Evolutionary conservation across 495 filamentous ascomycete genomes (phyloP).

Genomic region (Lepidopterella palustris): DNA sequence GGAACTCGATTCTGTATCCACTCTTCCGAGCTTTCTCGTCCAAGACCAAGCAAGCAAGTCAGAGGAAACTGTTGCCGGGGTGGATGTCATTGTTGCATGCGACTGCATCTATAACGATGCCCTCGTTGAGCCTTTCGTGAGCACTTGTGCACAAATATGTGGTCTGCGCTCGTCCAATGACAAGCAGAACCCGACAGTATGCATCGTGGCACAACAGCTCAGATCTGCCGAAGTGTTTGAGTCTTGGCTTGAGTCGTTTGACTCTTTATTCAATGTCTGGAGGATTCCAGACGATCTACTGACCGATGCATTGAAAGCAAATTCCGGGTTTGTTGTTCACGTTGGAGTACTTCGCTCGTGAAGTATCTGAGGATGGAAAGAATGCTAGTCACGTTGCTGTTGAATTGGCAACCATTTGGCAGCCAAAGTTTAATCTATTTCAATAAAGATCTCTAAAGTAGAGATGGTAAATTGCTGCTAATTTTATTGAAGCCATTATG

Average conservation of each 20-base stretch:
- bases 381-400: not conserved
- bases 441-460: too few relatives aligned
- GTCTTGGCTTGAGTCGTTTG: slow-evolving; percentile 65
- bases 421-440: too few relatives aligned
- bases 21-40: slow-evolving; percentile 21
- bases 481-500: too few relatives aligned
- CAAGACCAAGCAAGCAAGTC: not conserved
- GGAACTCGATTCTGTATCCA: slow-evolving; percentile 48
- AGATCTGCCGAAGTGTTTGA: slow-evolving; percentile 80
- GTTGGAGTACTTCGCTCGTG: slow-evolving; percentile 48
- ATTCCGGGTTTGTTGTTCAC: slow-evolving; percentile 62
- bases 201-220: slow-evolving; percentile 79
- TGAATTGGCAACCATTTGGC: not conserved
- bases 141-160: slow-evolving; percentile 76
- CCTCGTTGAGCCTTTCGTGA: slow-evolving; percentile 74
- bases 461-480: too few relatives aligned
- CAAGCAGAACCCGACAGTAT: slow-evolving; percentile 47
- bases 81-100: slow-evolving; percentile 46
- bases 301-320: slow-evolving; percentile 48
- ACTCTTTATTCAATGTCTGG: slow-evolving; percentile 63
- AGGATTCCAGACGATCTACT: slow-evolving; percentile 61
- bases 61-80: slow-evolving; percentile 30
- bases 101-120: slow-evolving; percentile 43
- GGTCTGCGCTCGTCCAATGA: slow-evolving; percentile 40
- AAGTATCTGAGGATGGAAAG: not conserved